These are phyloP conservation scores for Dalechampia spathulata DNA, from an alignment of 441 rosid species.

Conservation along the genomic window DNA sequence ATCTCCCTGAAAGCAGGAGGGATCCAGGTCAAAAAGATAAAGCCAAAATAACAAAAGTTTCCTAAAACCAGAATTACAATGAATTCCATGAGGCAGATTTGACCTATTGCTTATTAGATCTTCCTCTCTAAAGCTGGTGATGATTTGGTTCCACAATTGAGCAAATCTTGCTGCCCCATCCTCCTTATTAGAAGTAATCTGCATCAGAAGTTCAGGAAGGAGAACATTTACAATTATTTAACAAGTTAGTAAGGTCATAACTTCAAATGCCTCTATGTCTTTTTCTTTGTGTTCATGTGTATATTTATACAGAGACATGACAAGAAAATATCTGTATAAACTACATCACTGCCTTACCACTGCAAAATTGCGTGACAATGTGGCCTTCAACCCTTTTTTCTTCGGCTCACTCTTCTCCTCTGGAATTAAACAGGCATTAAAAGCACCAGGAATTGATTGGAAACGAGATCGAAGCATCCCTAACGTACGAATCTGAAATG, in stretches of 20 bases:
- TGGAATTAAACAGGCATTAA: constrained; percentile 81
- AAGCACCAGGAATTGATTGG: constrained; percentile 80
- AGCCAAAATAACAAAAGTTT: background rate
- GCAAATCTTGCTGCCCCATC: constrained; percentile 94
- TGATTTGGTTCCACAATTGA: constrained; percentile 97
- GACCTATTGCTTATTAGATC: constrained; percentile 89
- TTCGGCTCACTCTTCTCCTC: constrained; percentile 52
- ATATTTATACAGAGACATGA: no score
- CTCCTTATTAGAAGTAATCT: constrained; percentile 65
- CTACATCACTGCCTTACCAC: constrained; percentile 31
- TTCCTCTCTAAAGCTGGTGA: constrained; percentile 94
- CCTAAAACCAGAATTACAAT: background rate
- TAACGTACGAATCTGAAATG: constrained; percentile 82
- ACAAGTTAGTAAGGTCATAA: background rate
- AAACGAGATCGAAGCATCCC: constrained; percentile 99
- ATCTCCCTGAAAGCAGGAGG: constrained; percentile 62
- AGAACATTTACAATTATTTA: background rate
- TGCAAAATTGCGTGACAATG: constrained; percentile 53
- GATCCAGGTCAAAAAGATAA: background rate
- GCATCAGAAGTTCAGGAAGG: constrained; percentile 17
- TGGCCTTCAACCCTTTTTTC: constrained; percentile 71
- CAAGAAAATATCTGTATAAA: background rate
- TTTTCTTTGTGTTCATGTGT: background rate
- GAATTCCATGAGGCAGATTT: constrained; percentile 1
- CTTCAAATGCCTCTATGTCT: background rate